Evolutionary conservation across 2,329 filamentous ascomycete species (phyloP), one percentile per base, ranked within the genome.

Genomic region (Botrytis elliptica): DNA sequence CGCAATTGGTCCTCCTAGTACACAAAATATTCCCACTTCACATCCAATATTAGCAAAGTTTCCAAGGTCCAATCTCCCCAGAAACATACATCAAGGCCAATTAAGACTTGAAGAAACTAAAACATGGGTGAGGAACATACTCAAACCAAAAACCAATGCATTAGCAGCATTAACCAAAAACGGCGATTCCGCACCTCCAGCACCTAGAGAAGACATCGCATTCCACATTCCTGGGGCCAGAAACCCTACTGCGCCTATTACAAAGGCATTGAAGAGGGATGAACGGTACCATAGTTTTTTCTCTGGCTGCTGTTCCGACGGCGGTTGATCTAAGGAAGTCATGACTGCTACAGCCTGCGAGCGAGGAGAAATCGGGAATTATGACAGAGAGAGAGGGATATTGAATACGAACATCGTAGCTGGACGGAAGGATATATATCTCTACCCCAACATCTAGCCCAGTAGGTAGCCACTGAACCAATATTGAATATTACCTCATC

Each of bases 171-270:
- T 85, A 25, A 85, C 82, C 10, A 84, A 79, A 60, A 84, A 77
- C 0, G 83, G 84, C 62, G 79, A 80, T 88, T 2, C 93, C 84
- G 75, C 81, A 20, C 84, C 84, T 25, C 84, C 84, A 5, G 82
- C 84, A 1, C 84, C 84, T 0, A 84, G 77, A 1, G 79, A 80
- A 40, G 84, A 83, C 78, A 85, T 84, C 33, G 84, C 84, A 74
- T 79, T 82, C 83, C 83, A 85, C 74, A 84, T 81, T 10, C 83
- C 75, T 38, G 82, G 83, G 3, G 82, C 83, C 8, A 79, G 80
- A 73, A 84, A 84, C 18, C 82, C 82, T 57, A 80, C 81, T 5
- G 80, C 77, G n/a, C 82, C 82, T n/a, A 83, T 81, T 6, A 84
- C 74, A 25, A 80, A 76, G 74, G 82, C 82, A 75, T 84, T 82